A percentile compares a stretch with the other conserved stretches of the same genome.
These are phyloP conservation scores for Moesziomyces sp. DNA, from an alignment of 1,284 basidiomycete genomes.

Conservation along the genomic window DNA sequence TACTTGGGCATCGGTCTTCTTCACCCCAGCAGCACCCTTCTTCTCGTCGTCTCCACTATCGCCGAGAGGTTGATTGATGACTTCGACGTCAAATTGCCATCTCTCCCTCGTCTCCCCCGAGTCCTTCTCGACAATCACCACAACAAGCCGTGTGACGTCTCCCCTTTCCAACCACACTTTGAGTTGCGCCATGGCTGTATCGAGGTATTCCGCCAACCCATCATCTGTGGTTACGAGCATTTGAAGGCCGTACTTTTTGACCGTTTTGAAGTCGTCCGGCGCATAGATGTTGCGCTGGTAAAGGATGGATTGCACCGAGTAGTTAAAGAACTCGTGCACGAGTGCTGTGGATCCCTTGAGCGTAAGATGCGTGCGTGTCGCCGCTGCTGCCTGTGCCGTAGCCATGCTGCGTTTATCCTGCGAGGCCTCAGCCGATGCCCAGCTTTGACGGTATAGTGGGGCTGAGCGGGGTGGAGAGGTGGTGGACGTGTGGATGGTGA, in stretches of 20 bases:
- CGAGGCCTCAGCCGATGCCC: no score
- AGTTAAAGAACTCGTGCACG: constrained; percentile 99
- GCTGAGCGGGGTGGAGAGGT: no score
- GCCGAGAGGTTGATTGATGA: constrained; percentile 69
- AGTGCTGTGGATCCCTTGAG: constrained; percentile 93
- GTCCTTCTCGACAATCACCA: constrained; percentile 95
- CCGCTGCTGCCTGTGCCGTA: constrained; percentile 55
- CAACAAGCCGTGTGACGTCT: constrained; percentile 88
- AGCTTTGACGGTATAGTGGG: no score
- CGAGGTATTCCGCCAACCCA: constrained; percentile 88
- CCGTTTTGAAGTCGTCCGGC: constrained; percentile 84
- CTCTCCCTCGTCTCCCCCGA: constrained; percentile 89
- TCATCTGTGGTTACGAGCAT: constrained; percentile 94
- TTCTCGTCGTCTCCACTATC: neutral
- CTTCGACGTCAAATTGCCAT: constrained; percentile 97
- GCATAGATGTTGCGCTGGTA: constrained; percentile 98
- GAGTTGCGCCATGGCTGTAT: constrained; percentile 84
- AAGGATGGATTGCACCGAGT: constrained; percentile 82
- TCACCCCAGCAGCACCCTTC: constrained; percentile 20
- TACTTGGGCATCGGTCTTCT: constrained; percentile 84
- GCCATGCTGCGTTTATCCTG: constrained; percentile 11
- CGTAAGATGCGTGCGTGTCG: constrained; percentile 70
- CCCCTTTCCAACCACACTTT: constrained; percentile 85
- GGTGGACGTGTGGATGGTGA: no score
- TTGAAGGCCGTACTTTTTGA: constrained; percentile 94